Conservation (phyloP, 495 filamentous ascomycete genomes). For the Cercophora scortea region DNA sequence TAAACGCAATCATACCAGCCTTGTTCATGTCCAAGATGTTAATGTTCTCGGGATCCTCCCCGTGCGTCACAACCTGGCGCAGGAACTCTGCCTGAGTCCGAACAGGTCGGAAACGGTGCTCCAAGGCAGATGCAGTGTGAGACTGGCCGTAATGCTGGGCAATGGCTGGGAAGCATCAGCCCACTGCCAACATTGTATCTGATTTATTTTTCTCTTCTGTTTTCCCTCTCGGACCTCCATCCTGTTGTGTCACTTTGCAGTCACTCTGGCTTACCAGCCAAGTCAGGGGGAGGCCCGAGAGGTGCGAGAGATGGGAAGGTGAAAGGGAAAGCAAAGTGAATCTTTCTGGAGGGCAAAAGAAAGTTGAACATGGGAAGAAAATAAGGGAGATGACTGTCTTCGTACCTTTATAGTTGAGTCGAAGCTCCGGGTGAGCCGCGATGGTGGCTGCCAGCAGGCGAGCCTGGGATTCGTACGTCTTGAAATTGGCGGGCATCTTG, state of each 20-base stretch:
- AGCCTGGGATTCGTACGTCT: conserved; percentile 36
- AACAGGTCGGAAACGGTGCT: conserved; percentile 39
- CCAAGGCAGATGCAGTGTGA: conserved; percentile 27
- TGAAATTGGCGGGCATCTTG: conserved; percentile 39
- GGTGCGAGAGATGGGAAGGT: neutral
- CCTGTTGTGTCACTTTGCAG: too few relatives aligned
- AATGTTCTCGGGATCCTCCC: conserved; percentile 4
- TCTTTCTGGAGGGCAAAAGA: neutral
- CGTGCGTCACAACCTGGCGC: conserved; percentile 47
- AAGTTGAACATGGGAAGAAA: neutral
- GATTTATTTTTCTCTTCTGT: too few relatives aligned
- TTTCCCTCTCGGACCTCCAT: neutral
- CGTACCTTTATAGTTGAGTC: conserved; percentile 45
- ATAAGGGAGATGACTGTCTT: conserved; percentile 1
- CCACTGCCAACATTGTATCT: conserved; percentile 1
- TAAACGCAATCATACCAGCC: conserved; percentile 4
- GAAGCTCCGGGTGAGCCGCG: conserved; percentile 32
- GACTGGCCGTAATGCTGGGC: conserved; percentile 22
- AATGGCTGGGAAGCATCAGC: conserved; percentile 20
- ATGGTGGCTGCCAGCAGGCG: conserved; percentile 46
- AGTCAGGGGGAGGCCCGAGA: neutral
- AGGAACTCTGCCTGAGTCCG: conserved; percentile 24
- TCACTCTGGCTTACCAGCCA: too few relatives aligned
- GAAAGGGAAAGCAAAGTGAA: neutral
- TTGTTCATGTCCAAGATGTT: conserved; percentile 1